Conservation (phyloP, 768 basidiomycete species). For the Tulasnella sp. region DNA sequence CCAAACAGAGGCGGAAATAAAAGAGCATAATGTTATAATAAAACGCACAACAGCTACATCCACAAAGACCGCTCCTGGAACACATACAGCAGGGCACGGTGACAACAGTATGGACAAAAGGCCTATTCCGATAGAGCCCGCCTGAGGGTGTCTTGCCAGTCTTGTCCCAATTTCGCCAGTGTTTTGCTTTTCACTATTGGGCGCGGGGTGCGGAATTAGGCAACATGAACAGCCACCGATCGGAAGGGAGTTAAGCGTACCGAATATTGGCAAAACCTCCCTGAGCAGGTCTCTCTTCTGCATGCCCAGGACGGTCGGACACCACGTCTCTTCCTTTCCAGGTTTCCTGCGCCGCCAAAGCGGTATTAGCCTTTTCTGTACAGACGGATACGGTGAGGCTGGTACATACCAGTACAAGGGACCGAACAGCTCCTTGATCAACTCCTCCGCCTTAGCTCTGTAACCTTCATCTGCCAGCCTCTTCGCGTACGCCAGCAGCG, state of each 20-base stretch:
- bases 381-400: not conserved
- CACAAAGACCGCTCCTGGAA: not conserved
- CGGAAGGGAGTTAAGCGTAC: constrained; percentile 49
- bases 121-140: constrained; percentile 12
- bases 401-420: constrained; percentile 81
- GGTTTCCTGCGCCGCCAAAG: constrained; percentile 59
- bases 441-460: constrained; percentile 83
- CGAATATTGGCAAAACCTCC: constrained; percentile 78
- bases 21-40: constrained; percentile 4
- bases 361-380: constrained; percentile 9
- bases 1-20: not conserved
- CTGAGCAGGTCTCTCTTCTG: constrained; percentile 80
- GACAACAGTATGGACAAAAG: not conserved
- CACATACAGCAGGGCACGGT: not conserved
- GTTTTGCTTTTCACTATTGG: constrained; percentile 70
- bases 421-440: constrained; percentile 87
- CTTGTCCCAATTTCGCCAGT: constrained; percentile 69
- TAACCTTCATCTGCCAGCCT: constrained; percentile 90
- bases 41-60: constrained; percentile 9
- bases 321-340: constrained; percentile 68
- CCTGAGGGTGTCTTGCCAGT: constrained; percentile 77
- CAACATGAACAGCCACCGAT: not conserved
- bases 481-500: constrained; percentile 75
- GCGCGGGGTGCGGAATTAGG: constrained; percentile 27
- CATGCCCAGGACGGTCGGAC: constrained; percentile 67